Evolutionary conservation across 495 filamentous ascomycete genomes (phyloP).

Genomic region (Thermothielavioides terrestris): DNA sequence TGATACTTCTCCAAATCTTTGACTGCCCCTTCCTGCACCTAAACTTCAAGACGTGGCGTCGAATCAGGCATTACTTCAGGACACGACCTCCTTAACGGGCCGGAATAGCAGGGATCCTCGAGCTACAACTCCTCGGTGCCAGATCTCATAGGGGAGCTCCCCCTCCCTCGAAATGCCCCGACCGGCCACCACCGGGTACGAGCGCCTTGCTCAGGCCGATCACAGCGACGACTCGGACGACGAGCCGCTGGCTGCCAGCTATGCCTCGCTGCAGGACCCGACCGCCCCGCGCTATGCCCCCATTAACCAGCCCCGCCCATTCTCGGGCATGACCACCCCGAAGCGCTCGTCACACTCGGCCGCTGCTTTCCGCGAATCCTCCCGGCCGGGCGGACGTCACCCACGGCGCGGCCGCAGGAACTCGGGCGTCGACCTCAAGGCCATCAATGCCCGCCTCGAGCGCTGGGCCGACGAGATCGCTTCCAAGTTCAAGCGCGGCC

Average conservation of each 20-base stretch:
- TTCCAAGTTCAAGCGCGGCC: slow-evolving; percentile 85
- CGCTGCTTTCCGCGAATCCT: not conserved
- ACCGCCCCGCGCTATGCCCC: slow-evolving; percentile 63
- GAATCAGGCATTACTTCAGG: no score
- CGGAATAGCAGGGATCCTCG: no score
- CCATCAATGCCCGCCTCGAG: slow-evolving; percentile 93
- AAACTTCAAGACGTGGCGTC: no score
- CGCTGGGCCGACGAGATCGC: slow-evolving; percentile 98
- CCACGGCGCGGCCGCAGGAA: slow-evolving; percentile 62
- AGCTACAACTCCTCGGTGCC: no score
- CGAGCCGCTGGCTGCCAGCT: slow-evolving; percentile 48
- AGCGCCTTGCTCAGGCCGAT: slow-evolving; percentile 84
- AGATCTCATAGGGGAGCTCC: no score
- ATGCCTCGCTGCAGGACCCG: slow-evolving; percentile 49
- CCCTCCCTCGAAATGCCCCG: slow-evolving; percentile 24
- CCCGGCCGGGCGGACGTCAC: slow-evolving; percentile 24
- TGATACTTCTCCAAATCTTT: no score
- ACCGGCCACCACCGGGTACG: slow-evolving; percentile 82
- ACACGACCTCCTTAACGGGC: no score
- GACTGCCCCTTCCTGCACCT: no score
- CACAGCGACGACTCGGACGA: slow-evolving; percentile 71
- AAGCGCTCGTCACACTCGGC: slow-evolving; percentile 15
- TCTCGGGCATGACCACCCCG: slow-evolving; percentile 51
- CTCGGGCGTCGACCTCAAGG: slow-evolving; percentile 94
- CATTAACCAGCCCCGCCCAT: slow-evolving; percentile 50